phyloP scores from a whole-genome alignment of 305 asterid species.

The Lippia alba region DNA sequence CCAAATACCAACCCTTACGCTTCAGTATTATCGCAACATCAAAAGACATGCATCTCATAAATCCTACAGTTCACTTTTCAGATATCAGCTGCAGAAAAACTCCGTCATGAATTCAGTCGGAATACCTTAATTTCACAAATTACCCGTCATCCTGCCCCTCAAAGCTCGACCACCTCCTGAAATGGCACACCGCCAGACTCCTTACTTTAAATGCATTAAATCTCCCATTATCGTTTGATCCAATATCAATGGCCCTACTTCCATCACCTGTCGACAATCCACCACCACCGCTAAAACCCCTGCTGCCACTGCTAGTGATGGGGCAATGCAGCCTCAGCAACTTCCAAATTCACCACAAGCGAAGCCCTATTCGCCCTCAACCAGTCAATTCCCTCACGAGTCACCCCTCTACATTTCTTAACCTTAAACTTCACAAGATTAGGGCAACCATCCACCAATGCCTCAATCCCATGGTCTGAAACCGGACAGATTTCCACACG shows the following conservation, averaged over 20 bases:
- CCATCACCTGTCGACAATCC: slow-evolving; percentile 33
- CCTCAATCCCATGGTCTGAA: slow-evolving; percentile 76
- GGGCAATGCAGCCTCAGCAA: slow-evolving; percentile 52
- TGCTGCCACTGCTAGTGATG: slow-evolving; percentile 54
- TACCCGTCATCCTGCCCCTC: slow-evolving; percentile 56
- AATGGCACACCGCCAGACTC: slow-evolving; percentile 54
- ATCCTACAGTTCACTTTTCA: slow-evolving; percentile 16
- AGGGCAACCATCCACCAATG: slow-evolving; percentile 77
- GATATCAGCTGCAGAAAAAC: neutral
- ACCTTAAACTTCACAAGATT: slow-evolving; percentile 81
- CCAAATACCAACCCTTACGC: slow-evolving; percentile 5
- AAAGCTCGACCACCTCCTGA: slow-evolving; percentile 72
- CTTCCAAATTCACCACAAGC: slow-evolving; percentile 67
- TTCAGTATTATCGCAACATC: slow-evolving; percentile 9
- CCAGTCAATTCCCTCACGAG: slow-evolving; percentile 72
- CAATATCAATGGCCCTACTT: slow-evolving; percentile 39
- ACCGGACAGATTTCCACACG: slow-evolving; percentile 84
- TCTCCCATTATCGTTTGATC: slow-evolving; percentile 49
- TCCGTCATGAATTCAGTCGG: slow-evolving; percentile 10
- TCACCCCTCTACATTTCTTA: slow-evolving; percentile 77
- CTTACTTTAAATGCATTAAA: slow-evolving; percentile 62
- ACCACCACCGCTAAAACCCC: slow-evolving; percentile 55
- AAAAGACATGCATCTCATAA: slow-evolving; percentile 29
- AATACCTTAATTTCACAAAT: slow-evolving; percentile 23
- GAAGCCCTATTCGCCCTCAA: slow-evolving; percentile 66